Base-by-base conservation (phyloP, 2,329 filamentous ascomycete genomes). In the Ophiostoma triangulosporum region DNA sequence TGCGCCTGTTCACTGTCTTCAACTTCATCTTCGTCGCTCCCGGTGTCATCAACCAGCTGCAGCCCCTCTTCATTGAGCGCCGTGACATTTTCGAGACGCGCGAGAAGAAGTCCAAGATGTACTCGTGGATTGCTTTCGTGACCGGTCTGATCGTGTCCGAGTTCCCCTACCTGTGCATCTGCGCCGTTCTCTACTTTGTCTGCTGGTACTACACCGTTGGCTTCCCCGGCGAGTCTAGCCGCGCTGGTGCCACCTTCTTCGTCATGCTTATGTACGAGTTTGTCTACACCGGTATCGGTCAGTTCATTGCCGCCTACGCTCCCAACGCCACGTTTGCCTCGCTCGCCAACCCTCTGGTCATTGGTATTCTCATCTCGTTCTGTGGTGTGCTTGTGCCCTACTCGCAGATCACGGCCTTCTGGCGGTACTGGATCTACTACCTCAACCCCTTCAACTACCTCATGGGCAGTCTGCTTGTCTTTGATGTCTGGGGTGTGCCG, bases 371-470 rank as follows among this genome's bases (percentile, higher is more conserved):
- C 8, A 77, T 76, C 1, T n/a, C 78, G 55, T 89, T 90, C 69
- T 88, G 84, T 60, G 86, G 86, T 57, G 83, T 89, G 1, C 70
- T 88, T 5, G 84, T 88, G 0, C 84, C 84, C 0, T 86, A 83
- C 58, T 61, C 61, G 0, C 73, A 74, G 26, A 73, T 89, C 22
- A 76, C 80, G 8, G 60, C 65, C 0, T 88, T 88, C 65, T 89
- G 85, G 85, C 69, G 71, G 24, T 75, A 74, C 58, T 85, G 80
- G 80, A 74, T 84, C 5, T 81, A 81, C 66, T 80, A 70, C 51
- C 61, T 80, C 15, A 77, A 81, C 59, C 78, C 78, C 0, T 81
- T 80, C 69, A 80, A 76, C 66, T 82, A 81, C 55, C 66, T 82
- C 4, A 77, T 81, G 65, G 73, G 75, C 4, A 69, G 69, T 29